Conservation (phyloP, 176 grass and related monocot species). For the Alloteropsis semialata region DNA sequence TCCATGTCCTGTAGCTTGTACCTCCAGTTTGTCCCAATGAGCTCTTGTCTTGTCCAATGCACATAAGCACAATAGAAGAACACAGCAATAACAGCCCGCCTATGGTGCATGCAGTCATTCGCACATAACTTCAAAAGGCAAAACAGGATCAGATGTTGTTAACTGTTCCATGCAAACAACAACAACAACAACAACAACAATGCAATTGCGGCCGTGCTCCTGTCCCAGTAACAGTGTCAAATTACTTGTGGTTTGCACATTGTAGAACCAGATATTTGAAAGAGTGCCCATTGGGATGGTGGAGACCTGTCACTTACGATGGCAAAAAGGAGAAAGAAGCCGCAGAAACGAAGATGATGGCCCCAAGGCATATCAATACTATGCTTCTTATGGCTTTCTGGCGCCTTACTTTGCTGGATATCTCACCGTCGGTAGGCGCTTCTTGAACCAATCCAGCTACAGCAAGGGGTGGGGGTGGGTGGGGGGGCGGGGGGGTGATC, state of each 20-base stretch:
- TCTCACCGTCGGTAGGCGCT: slow-evolving; percentile 14
- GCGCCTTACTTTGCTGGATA: slow-evolving; percentile 40
- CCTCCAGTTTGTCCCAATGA: slow-evolving; percentile 48
- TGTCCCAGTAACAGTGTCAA: not conserved
- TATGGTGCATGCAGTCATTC: slow-evolving; percentile 25
- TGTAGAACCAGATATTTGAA: slow-evolving; percentile 9
- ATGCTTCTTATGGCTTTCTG: slow-evolving; percentile 60
- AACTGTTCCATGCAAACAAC: not conserved
- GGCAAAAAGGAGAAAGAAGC: slow-evolving; percentile 59
- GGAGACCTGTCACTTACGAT: slow-evolving; percentile 50
- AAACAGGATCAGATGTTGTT: not conserved
- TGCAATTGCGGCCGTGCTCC: not conserved
- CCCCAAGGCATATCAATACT: slow-evolving; percentile 46
- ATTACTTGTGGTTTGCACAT: not conserved
- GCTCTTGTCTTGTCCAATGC: slow-evolving; percentile 45
- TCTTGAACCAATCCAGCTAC: slow-evolving; percentile 20
- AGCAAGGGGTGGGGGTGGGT: too few species aligned
- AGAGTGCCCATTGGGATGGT: not conserved
- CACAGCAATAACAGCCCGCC: slow-evolving; percentile 40
- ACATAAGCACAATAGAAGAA: slow-evolving; percentile 38
- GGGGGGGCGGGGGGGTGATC: too few species aligned
- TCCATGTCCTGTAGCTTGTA: slow-evolving; percentile 17
- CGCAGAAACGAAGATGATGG: slow-evolving; percentile 41
- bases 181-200: not conserved
- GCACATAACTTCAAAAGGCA: slow-evolving; percentile 39